Base-by-base conservation (phyloP, 75 land plant species). In the Cupressus sempervirens region DNA sequence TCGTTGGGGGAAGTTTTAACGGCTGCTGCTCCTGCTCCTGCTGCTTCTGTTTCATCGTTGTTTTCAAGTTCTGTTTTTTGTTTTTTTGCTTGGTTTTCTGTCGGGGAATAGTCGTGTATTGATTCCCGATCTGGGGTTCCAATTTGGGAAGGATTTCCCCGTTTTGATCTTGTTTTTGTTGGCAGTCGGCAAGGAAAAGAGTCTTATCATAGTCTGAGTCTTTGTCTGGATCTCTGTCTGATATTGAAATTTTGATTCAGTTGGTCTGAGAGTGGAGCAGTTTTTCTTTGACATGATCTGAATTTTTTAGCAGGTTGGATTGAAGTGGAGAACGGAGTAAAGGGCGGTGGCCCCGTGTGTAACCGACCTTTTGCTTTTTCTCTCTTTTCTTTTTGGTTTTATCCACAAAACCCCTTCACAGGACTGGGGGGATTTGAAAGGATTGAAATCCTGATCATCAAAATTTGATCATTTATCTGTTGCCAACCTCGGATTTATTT, bases 341-440 rank as follows among this genome's bases (percentile, higher is more conserved):
- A 76, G 41, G 79, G 26, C 43, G 43, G 79, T 76, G 79, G 79
- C 43, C 79, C 79, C 79, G 41, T 76, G 43, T 9, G 79, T 38
- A 20, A 40, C 79, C 79, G 79, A 76, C 79, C 79, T 76, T 76
- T 75, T 56, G 5, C 76, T 73, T 73, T 75, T 36, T 48, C 1
- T 75, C 45, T 76, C 76, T 73, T 73, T 75, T 36, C 11, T 9
- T 75, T 75, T 76, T 76, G 41, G 41, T 76, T 76, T 76, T 18
- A 36, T 62, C 67, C 20, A 32, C 23, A 9, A 38, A 36, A 76
- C 79, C 79, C 79, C 38, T 36, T 36, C 18, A 32, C 43, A 76
- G 77, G 34, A n/a, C n/a, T n/a, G n/a, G n/a, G n/a, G n/a, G n/a
- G n/a, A n/a, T 4, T 75, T 36, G 41, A 41, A 75, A 15, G 79